Evolutionary conservation across 2,329 filamentous ascomycete species (phyloP).

Genomic region (Pseudodiploospora longispora): DNA sequence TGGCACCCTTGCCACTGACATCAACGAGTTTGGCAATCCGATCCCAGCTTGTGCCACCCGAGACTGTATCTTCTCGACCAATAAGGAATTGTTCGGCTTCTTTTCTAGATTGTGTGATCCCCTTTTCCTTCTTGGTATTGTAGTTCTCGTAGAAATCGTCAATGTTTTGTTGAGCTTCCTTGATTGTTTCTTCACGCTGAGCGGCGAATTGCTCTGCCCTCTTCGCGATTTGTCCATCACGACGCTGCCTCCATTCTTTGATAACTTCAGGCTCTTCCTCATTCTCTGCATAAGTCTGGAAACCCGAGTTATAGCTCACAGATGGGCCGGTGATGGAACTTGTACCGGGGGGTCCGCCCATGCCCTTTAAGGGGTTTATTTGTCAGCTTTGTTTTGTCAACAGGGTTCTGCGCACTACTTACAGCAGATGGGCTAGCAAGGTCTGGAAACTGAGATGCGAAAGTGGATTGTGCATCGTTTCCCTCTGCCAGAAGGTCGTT

Average conservation of each 20-base stretch:
- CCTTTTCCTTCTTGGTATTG: constrained; percentile 96
- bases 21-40: constrained; percentile 97
- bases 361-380: constrained; percentile 16
- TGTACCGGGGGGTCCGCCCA: constrained; percentile 19
- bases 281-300: constrained; percentile 47
- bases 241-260: constrained; percentile 84
- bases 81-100: constrained; percentile 91
- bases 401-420: constrained; percentile 10
- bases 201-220: constrained; percentile 75
- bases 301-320: constrained; percentile 55
- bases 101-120: constrained; percentile 74
- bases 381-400: constrained; percentile 2
- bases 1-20: constrained; percentile 83
- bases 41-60: constrained; percentile 96
- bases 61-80: constrained; percentile 83
- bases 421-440: constrained; percentile 41
- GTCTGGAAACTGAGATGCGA: constrained; percentile 87
- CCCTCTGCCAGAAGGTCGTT: constrained; percentile 68
- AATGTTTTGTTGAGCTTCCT: constrained; percentile 87
- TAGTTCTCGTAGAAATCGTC: constrained; percentile 99
- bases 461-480: constrained; percentile 45
- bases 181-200: constrained; percentile 77
- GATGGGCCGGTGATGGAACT: constrained; percentile 62
- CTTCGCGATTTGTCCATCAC: constrained; percentile 74
- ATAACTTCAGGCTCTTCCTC: constrained; percentile 87